Evolutionary conservation across 192 early-diverging fungal genomes (phyloP).

Genomic region (Glomus cerebriforme): DNA sequence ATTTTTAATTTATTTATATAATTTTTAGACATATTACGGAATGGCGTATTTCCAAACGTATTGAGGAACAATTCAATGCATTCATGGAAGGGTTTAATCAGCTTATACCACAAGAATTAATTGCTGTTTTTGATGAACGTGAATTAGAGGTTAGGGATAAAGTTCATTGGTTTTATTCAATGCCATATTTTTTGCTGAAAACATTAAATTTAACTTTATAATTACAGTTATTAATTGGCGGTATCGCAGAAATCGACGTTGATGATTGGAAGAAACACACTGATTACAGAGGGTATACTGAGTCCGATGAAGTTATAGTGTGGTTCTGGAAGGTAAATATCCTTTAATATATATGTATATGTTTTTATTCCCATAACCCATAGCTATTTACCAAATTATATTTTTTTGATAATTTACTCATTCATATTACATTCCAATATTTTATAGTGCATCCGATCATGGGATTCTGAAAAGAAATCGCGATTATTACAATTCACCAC

Average conservation of each 20-base stretch:
- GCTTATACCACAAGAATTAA: constrained; percentile 91
- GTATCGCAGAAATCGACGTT: constrained; percentile 93
- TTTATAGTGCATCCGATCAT: constrained; percentile 68
- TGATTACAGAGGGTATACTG: constrained; percentile 96
- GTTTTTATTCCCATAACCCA: too few relatives aligned
- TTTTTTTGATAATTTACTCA: too few relatives aligned
- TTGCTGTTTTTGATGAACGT: constrained; percentile 96
- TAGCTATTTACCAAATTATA: too few relatives aligned
- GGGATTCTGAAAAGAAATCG: constrained; percentile 93
- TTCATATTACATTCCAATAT: too few relatives aligned
- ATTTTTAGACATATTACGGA: constrained; percentile 67
- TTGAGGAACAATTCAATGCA: constrained; percentile 96
- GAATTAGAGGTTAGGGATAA: constrained; percentile 72
- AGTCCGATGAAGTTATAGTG: constrained; percentile 91
- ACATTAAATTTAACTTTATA: constrained; percentile 10
- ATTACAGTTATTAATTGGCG: constrained; percentile 83
- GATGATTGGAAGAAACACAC: constrained; percentile 99
- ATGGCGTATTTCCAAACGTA: constrained; percentile 85
- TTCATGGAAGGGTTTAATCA: constrained; percentile 95
- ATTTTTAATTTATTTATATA: constrained; percentile 19
- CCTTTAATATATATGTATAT: neutral
- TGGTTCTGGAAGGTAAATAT: constrained; percentile 89
- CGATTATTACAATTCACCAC: constrained; percentile 97
- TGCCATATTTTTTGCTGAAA: too few relatives aligned
- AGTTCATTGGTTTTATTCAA: too few relatives aligned